Base-by-base conservation (phyloP, 495 filamentous ascomycete species). In the Aspergillus wentii region DNA sequence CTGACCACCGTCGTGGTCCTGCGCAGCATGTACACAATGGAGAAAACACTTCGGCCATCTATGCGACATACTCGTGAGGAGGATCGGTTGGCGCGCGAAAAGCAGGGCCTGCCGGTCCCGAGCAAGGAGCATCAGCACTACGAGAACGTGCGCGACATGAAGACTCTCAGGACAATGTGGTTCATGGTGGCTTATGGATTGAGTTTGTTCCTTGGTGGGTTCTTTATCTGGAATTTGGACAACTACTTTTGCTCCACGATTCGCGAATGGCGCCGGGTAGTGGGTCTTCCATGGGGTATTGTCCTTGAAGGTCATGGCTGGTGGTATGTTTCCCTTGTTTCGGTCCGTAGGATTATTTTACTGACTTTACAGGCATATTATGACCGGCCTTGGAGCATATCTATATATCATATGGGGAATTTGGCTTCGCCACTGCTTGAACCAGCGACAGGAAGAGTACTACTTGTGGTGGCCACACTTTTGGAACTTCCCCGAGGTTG, bases 261-360 rank as follows among this genome's bases (percentile, higher is more conserved):
- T 35, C 74, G 82, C 8, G 48, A 38, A 9, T 88, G 83, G 79
- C 78, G 90, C 44, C 78, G 81, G 38, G 56, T 75, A 34, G 61
- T 96, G 25, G 82, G 83, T 15, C 65, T 97, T 28, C 92, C 92
- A 0, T 98, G 92, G 92, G 86, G 91, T 1, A 74, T 94, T 7
- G 39, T 96, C 8, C 65, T 95, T 2, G 92, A 97, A 61, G 91
- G 88, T 0, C 92, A 98, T 68, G 92, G 88, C 8, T 97, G 92
- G 92, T 98, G 92, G 91, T 92, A 82, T 64, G 78, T 80, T 13
- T 22, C 27, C 30, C 14, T 25, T 23, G 17, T 28, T 15, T 31
- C 0, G 19, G n/a, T n/a, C n/a, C n/a, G n/a, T n/a, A n/a, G n/a
- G n/a, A n/a, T n/a, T n/a, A 20, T 15, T 14, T 33, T 14, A 20